Evolutionary conservation across 192 early-diverging fungal species (phyloP).

Genomic region (Chytriomyces hyalinus): DNA sequence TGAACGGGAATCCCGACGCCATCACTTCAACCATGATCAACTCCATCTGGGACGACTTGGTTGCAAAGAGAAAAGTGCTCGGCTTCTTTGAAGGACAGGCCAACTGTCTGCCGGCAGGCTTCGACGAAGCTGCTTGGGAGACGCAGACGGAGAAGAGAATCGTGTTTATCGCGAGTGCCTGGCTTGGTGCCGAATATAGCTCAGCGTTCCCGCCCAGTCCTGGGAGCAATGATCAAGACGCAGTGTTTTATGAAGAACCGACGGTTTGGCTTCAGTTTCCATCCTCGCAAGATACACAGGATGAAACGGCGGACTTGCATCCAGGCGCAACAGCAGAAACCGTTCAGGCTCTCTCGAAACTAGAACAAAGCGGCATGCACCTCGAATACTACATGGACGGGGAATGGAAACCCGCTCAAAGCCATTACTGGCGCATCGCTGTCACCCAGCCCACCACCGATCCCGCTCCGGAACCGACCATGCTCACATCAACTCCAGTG

Average conservation of each 20-base stretch:
- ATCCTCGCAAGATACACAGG: neutral
- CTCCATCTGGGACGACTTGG: constrained; percentile 44
- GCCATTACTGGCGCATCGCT: constrained; percentile 12
- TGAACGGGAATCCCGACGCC: constrained; percentile 47
- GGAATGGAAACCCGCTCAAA: constrained; percentile 24
- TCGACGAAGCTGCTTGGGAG: constrained; percentile 1
- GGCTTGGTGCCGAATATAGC: neutral
- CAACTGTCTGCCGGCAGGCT: neutral
- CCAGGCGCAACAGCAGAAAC: too few relatives aligned
- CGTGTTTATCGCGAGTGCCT: neutral
- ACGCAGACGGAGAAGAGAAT: neutral
- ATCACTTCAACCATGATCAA: constrained; percentile 51
- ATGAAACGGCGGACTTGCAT: neutral
- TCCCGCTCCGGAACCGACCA: neutral
- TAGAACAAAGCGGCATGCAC: neutral
- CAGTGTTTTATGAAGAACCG: neutral
- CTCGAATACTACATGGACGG: constrained; percentile 22
- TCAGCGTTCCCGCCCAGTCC: neutral
- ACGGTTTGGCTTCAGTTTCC: neutral
- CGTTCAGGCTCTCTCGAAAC: neutral
- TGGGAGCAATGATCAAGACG: neutral
- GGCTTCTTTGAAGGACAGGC: constrained; percentile 7
- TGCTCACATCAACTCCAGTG: neutral
- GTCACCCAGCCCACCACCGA: neutral
- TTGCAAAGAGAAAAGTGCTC: constrained; percentile 31